Evolutionary conservation across 2,329 filamentous ascomycete genomes (phyloP).

Genomic region (Trichoderma sp.): DNA sequence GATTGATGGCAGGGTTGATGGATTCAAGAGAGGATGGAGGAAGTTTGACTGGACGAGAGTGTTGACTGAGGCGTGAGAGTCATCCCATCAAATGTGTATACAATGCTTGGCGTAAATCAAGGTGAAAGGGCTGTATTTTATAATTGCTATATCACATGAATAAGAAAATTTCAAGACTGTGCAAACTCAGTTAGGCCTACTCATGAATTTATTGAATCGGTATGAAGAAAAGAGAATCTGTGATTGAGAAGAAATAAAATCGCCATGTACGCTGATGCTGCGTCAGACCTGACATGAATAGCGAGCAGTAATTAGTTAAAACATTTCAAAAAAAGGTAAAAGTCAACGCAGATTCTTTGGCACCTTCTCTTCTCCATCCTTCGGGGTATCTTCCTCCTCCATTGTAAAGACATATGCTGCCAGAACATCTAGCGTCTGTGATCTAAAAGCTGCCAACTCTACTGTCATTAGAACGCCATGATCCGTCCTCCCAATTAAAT

Average conservation of each 20-base stretch:
- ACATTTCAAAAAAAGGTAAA: background rate
- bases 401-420: slow-evolving; percentile 3
- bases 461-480: background rate
- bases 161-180: background rate
- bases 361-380: slow-evolving; percentile 1
- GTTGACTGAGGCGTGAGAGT: slow-evolving; percentile 44
- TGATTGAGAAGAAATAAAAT: slow-evolving; percentile 1
- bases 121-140: background rate
- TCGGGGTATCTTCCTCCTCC: slow-evolving; percentile 20
- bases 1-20: slow-evolving; percentile 69
- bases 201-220: background rate
- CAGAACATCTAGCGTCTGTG: background rate
- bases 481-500: slow-evolving; percentile 4
- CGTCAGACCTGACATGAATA: slow-evolving; percentile 3
- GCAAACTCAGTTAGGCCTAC: background rate
- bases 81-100: background rate
- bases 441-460: slow-evolving; percentile 7
- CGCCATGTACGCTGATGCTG: slow-evolving; percentile 1
- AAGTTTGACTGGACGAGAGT: slow-evolving; percentile 86
- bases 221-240: background rate
- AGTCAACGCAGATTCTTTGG: slow-evolving; percentile 16
- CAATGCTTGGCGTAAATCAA: background rate
- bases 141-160: background rate
- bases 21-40: slow-evolving; percentile 81
- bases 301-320: background rate